Percentiles rank a stretch among this genome's conserved stretches.
phyloP scores from a whole-genome alignment of 805 yeast species.

The Lipomyces sp. region DNA sequence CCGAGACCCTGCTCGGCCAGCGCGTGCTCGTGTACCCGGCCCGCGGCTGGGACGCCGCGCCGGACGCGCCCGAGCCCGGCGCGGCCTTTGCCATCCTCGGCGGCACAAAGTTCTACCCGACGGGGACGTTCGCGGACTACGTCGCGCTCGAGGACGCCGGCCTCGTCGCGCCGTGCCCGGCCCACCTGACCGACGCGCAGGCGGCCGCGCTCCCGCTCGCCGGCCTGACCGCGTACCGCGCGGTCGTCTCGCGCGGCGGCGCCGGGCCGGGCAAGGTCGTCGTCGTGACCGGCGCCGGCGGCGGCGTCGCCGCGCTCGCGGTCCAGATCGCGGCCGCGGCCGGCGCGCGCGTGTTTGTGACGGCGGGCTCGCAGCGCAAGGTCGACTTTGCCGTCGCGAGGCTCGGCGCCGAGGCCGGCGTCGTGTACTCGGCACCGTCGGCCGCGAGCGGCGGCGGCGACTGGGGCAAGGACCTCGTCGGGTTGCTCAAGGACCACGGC shows the following conservation, averaged over 20 bases:
- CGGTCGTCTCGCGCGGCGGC: slow-evolving; percentile 18
- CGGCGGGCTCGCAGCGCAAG: slow-evolving; percentile 26
- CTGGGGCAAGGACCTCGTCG: slow-evolving; percentile 20
- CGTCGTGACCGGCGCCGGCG: slow-evolving; percentile 51
- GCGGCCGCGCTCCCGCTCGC: slow-evolving; percentile 31
- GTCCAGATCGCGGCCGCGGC: slow-evolving; percentile 37
- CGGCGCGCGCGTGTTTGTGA: slow-evolving; percentile 30
- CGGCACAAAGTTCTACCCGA: slow-evolving; percentile 22
- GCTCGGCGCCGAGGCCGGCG: slow-evolving; percentile 25
- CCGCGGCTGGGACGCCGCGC: slow-evolving; percentile 20
- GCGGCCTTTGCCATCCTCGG: slow-evolving; percentile 23
- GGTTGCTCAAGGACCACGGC: background rate
- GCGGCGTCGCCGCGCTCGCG: slow-evolving; percentile 55
- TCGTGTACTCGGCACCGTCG: slow-evolving; percentile 26
- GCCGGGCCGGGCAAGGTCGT: slow-evolving; percentile 16
- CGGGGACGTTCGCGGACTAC: slow-evolving; percentile 26
- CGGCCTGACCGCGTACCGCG: slow-evolving; percentile 31
- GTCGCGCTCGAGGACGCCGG: slow-evolving; percentile 13
- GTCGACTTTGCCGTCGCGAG: slow-evolving; percentile 14
- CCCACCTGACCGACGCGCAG: slow-evolving; percentile 18
- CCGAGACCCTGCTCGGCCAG: slow-evolving; percentile 3
- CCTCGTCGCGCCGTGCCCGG: slow-evolving; percentile 16
- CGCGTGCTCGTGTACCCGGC: slow-evolving; percentile 25
- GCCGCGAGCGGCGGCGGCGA: no score
- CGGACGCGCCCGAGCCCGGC: slow-evolving; percentile 17